Evolutionary conservation across 305 asterid species (phyloP), one percentile per base, ranked within the genome.

Genomic region (Rubia balearica): DNA sequence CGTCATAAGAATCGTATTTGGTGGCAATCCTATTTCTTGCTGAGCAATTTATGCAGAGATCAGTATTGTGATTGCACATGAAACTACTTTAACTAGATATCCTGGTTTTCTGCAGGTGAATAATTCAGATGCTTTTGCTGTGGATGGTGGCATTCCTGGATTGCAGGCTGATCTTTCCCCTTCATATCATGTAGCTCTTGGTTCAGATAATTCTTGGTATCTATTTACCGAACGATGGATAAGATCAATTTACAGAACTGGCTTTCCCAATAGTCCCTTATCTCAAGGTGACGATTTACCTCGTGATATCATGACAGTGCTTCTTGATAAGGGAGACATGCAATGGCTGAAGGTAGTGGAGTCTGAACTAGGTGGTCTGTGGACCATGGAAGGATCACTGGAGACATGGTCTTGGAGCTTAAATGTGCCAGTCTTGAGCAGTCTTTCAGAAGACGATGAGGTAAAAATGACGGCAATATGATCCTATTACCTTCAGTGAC

Each of bases 321-420:
- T 87, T 79, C 91, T 95, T 51, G 98, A 87, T 74, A 87, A 89
- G 83, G 89, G 81, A 75, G 90, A 84, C 46, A 86, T 87, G 90
- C 92, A 87, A 74, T 95, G 99, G 99, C 88, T 86, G 80, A 95
- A 86, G 85, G 83, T 89, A 67, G 91, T 90, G 27, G 94, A 85
- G 77, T 95, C 99, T 77, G 98, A 86, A 72, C 80, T 87, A 76
- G 98, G 99, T 74, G 91, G 89, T 77, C 83, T 95, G 45, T 91
- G 98, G 98, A 74, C 87, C 87, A 90, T 83, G 96, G 99, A 90
- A 74, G 99, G 99, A 81, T 91, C 98, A 69, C 91, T 91, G 17
- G 99, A 95, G 83, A 95, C 98, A n/a, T 95, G 99, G 99, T 91
- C 99, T 75, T 95, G 99, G 99, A 95, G 99, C 84, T 83, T 95